These are phyloP conservation scores for Populus ilicifolia DNA, from an alignment of 345 rosid genomes.

Conservation along the genomic window DNA sequence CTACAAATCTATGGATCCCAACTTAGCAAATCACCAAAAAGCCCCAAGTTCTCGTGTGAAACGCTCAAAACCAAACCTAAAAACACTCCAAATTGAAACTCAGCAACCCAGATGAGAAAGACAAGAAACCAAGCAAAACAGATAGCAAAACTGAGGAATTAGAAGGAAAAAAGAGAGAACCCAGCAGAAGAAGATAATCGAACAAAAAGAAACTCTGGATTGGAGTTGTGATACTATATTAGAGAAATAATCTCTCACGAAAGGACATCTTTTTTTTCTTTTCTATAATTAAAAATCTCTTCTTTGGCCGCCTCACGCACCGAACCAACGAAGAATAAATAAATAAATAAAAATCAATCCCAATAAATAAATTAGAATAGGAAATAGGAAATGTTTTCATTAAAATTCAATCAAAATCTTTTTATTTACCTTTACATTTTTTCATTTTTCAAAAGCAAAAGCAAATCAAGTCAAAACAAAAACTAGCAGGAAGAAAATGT, in stretches of 20 bases:
- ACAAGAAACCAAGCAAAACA: conserved; percentile 8
- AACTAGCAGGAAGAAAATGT: neutral
- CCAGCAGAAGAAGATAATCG: conserved; percentile 4
- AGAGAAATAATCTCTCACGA: conserved; percentile 28
- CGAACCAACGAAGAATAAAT: conserved; percentile 20
- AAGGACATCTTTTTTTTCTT: conserved; percentile 29
- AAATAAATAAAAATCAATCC: conserved; percentile 24
- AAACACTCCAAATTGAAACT: neutral
- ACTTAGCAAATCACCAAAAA: conserved; percentile 21
- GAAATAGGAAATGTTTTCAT: conserved; percentile 15
- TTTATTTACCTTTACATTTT: neutral
- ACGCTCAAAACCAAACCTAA: conserved; percentile 11
- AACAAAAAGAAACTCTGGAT: conserved; percentile 33
- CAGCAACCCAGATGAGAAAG: neutral
- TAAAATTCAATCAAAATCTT: conserved; percentile 20
- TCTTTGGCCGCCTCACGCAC: conserved; percentile 16
- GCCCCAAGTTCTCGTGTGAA: conserved; percentile 7
- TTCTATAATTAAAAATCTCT: conserved; percentile 32
- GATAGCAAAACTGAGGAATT: neutral
- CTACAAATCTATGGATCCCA: conserved; percentile 20
- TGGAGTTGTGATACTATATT: conserved; percentile 11
- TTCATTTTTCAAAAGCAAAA: neutral
- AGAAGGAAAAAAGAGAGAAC: neutral
- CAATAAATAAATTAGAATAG: conserved; percentile 20
- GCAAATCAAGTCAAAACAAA: conserved; percentile 33